Percentiles rank a stretch among this genome's conserved stretches.
These are phyloP conservation scores for Debaryomyces robertsiae DNA, from an alignment of 1,139 yeast genomes.

Conservation along the genomic window DNA sequence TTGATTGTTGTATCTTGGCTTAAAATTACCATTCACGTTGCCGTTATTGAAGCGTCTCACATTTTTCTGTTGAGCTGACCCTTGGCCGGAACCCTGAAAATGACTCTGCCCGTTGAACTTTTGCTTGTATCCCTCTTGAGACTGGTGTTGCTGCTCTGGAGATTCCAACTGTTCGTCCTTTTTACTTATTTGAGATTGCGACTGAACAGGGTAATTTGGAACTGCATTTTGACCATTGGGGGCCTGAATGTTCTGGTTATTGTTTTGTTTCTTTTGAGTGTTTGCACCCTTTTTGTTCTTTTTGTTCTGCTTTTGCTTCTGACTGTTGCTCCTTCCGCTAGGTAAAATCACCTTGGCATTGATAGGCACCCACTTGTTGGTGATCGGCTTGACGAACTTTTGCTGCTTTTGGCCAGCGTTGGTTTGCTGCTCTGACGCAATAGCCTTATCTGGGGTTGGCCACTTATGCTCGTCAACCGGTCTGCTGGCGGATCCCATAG, in stretches of 20 bases:
- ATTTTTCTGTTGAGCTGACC: slow-evolving; percentile 21
- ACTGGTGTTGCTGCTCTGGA: slow-evolving; percentile 3
- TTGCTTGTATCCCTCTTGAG: slow-evolving; percentile 16
- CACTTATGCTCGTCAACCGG: slow-evolving; percentile 53
- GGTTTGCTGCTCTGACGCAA: slow-evolving; percentile 20
- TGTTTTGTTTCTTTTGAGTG: slow-evolving; percentile 9
- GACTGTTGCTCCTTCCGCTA: slow-evolving; percentile 30
- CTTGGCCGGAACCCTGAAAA: slow-evolving; percentile 10
- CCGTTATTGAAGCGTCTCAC: slow-evolving; percentile 23
- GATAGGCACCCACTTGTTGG: slow-evolving; percentile 90
- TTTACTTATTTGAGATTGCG: slow-evolving; percentile 6
- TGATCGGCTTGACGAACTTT: slow-evolving; percentile 58
- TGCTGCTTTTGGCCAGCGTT: slow-evolving; percentile 39
- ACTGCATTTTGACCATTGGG: slow-evolving; percentile 5
- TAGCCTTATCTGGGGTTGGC: slow-evolving; percentile 57
- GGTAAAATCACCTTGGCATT: slow-evolving; percentile 68
- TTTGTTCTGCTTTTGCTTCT: slow-evolving; percentile 36
- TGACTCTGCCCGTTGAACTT: slow-evolving; percentile 12
- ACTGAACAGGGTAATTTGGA: background rate
- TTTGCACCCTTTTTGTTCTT: slow-evolving; percentile 32
- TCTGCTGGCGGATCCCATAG: slow-evolving; percentile 26
- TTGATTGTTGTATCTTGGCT: slow-evolving; percentile 23
- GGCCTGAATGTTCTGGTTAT: slow-evolving; percentile 6
- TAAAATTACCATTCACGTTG: slow-evolving; percentile 17
- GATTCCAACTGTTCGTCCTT: slow-evolving; percentile 11